Evolutionary conservation across 2,329 filamentous ascomycete species (phyloP), one percentile per base, ranked within the genome.

Genomic region (Colletotrichum karsti): DNA sequence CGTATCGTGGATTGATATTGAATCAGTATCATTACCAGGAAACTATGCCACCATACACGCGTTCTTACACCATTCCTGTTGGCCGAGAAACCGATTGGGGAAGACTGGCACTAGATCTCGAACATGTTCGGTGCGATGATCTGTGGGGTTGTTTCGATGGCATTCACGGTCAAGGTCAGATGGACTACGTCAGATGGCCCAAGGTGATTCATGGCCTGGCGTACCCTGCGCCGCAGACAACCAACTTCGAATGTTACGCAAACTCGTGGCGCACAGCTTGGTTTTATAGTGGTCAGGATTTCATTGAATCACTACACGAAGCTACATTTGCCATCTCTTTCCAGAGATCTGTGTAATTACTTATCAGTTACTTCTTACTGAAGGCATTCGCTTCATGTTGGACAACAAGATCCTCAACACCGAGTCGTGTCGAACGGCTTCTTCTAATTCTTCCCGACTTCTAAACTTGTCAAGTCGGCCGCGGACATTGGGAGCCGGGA

Each of bases 221-320:
- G 24, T 24, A 24, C 8, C 42, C 42, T 9, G 2, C 7, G 42
- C 42, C 42, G 0, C 24, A 18, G 3, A 0, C 42, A 18, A 8
- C 12, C 2, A 0, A 3, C 4, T 1, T 22, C 24, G 18, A 46
- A 24, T 13, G 18, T 46, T 0, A 1, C 42, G 24, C 42, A 0
- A 46, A 24, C 0, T 22, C 24, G 42, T 46, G 42, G 42, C 42
- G 20, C 1, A 46, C 42, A 0, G 42, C 42, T 46, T 46, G 42
- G 42, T 22, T 22, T 0, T 3, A 46, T 8, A 15, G 3, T 24
- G 1, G 5, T 4, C n/a, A n/a, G n/a, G n/a, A n/a, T 18, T 46
- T 7, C 42, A 22, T 46, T 0, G 2, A 4, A 5, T 46, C 42
- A 7, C 42, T 22, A 3, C 0, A 46, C 42, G 24, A 46, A 46